Conservation (phyloP, 306 rosid genomes). For the Cicer pinnatifidum region DNA sequence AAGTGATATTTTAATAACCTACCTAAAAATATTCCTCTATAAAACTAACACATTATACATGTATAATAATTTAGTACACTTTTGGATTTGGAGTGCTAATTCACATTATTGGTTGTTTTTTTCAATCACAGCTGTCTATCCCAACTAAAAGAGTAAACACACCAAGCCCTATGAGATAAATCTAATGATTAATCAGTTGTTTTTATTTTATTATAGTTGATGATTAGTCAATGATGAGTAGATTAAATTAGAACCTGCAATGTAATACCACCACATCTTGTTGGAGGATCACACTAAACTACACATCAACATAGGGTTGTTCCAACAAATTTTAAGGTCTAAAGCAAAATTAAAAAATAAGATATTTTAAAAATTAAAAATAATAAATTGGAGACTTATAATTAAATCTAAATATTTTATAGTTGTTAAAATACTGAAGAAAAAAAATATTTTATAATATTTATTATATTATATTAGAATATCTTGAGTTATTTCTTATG, state of each 20-base stretch:
- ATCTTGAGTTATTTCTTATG: too few relatives aligned
- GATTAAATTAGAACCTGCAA: neutral
- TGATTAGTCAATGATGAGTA: neutral
- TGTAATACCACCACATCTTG: neutral
- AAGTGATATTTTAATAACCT: neutral
- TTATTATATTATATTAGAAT: too few relatives aligned
- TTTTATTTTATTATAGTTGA: neutral
- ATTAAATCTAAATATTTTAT: too few relatives aligned
- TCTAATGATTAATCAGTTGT: conserved; percentile 35
- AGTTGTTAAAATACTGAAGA: too few relatives aligned
- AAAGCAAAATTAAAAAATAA: too few relatives aligned
- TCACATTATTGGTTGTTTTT: conserved; percentile 35
- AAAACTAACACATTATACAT: neutral
- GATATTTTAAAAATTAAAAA: too few relatives aligned
- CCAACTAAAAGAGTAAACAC: conserved; percentile 13
- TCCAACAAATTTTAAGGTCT: too few relatives aligned
- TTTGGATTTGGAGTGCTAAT: conserved; percentile 35
- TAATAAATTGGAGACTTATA: too few relatives aligned
- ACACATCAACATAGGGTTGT: neutral
- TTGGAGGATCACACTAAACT: neutral
- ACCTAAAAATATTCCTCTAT: neutral
- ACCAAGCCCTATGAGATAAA: conserved; percentile 2
- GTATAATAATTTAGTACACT: neutral
- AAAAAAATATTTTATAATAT: too few relatives aligned
- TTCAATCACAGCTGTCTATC: conserved; percentile 40